phyloP scores from a whole-genome alignment of 2,329 filamentous ascomycete species.

The Aspergillus ibericus region DNA sequence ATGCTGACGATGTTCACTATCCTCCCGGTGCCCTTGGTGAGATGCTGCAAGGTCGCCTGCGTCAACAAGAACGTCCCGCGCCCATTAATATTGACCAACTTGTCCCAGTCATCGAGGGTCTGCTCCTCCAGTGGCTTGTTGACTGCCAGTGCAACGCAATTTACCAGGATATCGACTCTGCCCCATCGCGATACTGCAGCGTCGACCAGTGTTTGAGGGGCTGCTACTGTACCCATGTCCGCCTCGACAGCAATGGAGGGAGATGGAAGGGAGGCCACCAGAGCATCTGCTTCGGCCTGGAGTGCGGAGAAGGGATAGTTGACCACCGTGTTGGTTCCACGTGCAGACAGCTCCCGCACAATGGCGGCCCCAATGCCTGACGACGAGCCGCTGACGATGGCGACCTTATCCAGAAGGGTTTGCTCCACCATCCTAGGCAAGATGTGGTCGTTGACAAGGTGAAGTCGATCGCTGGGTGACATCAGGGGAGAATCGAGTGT shows the following conservation, averaged over 20 bases:
- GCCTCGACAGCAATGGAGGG: conserved; percentile 43
- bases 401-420: conserved; percentile 18
- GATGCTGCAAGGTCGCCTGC: conserved; percentile 37
- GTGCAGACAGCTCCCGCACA: conserved; percentile 42
- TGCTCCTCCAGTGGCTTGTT: conserved; percentile 40
- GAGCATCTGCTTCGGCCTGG: conserved; percentile 28
- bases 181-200: conserved; percentile 37
- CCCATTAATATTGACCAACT: conserved; percentile 23
- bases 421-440: not conserved
- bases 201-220: conserved; percentile 39
- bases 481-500: not conserved
- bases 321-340: conserved; percentile 50
- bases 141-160: conserved; percentile 35
- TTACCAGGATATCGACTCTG: conserved; percentile 40
- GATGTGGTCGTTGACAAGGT: not conserved
- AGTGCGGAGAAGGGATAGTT: conserved; percentile 47
- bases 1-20: conserved; percentile 49
- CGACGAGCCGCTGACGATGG: conserved; percentile 27
- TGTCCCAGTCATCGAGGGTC: conserved; percentile 25
- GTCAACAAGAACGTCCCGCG: conserved; percentile 24
- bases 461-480: not conserved
- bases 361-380: conserved; percentile 27
- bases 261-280: conserved; percentile 31
- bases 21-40: conserved; percentile 36
- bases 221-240: conserved; percentile 42